Evolutionary conservation across 2,329 filamentous ascomycete genomes (phyloP).

Genomic region (Sphaerulina musiva): DNA sequence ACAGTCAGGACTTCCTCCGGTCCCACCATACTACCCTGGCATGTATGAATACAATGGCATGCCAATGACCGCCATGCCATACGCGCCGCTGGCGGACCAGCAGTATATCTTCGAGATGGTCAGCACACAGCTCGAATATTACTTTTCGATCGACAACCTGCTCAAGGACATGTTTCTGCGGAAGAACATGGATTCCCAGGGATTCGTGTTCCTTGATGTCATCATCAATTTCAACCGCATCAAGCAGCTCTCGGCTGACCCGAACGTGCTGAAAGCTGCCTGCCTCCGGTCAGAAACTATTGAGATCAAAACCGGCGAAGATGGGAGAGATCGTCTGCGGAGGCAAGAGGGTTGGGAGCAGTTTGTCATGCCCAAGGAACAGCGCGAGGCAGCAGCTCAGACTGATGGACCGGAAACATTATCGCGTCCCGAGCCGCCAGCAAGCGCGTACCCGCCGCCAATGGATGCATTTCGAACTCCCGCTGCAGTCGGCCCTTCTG

Average conservation of each 20-base stretch:
- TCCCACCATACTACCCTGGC: slow-evolving; percentile 47
- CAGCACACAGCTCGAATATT: slow-evolving; percentile 68
- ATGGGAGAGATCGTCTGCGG: slow-evolving; percentile 72
- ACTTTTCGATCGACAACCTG: slow-evolving; percentile 93
- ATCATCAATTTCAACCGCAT: slow-evolving; percentile 85
- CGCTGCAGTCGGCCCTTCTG: slow-evolving; percentile 16
- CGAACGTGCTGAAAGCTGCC: slow-evolving; percentile 66
- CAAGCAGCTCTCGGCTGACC: slow-evolving; percentile 63
- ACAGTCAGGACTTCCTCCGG: slow-evolving; percentile 34
- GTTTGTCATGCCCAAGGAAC: slow-evolving; percentile 66
- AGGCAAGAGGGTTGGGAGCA: slow-evolving; percentile 68
- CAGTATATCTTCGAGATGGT: slow-evolving; percentile 53
- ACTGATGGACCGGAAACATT: slow-evolving; percentile 59
- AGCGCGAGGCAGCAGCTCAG: slow-evolving; percentile 66
- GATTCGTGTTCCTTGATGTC: slow-evolving; percentile 74
- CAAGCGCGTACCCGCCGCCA: slow-evolving; percentile 30
- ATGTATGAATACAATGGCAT: slow-evolving; percentile 42
- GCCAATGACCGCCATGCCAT: slow-evolving; percentile 46
- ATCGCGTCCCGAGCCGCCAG: slow-evolving; percentile 37
- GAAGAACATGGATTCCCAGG: slow-evolving; percentile 88
- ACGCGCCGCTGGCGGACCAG: slow-evolving; percentile 53
- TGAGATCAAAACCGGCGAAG: slow-evolving; percentile 67
- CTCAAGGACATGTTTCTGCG: slow-evolving; percentile 88
- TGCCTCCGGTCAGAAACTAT: slow-evolving; percentile 66
- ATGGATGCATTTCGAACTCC: slow-evolving; percentile 27